phyloP scores from a whole-genome alignment of 2,329 filamentous ascomycete genomes.

The Aspergillus chevalieri region DNA sequence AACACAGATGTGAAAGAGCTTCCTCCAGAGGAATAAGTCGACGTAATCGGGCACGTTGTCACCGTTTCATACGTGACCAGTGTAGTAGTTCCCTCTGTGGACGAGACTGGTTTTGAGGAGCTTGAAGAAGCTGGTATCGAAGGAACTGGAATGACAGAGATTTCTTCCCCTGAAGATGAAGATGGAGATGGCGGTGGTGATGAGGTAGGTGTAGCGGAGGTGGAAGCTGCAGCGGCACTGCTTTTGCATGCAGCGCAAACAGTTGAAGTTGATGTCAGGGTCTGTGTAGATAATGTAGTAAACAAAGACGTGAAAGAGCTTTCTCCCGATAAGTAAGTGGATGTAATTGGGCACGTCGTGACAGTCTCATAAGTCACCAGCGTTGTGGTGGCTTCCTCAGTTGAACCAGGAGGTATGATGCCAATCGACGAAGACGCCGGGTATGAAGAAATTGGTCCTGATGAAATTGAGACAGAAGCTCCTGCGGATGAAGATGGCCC shows the following conservation, averaged over 20 bases:
- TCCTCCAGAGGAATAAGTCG: neutral
- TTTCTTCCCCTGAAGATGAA: neutral
- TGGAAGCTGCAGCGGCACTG: neutral
- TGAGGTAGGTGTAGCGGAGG: neutral
- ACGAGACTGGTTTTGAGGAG: neutral
- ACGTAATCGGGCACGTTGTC: neutral
- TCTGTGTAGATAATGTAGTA: no score
- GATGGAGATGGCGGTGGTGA: neutral
- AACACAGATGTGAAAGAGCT: neutral
- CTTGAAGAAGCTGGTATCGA: constrained; percentile 4
- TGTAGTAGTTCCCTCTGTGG: neutral
- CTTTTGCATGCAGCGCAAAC: neutral
- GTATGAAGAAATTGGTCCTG: no score
- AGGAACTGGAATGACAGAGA: neutral
- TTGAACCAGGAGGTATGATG: no score
- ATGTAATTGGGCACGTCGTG: neutral
- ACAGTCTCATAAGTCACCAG: neutral
- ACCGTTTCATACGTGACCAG: neutral
- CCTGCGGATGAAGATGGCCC: no score
- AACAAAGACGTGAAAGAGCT: no score
- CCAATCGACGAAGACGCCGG: no score
- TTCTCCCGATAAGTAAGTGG: neutral
- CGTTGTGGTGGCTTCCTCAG: no score
- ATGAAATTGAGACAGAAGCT: no score
- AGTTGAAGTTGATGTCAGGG: no score